A percentile compares a stretch with the other conserved stretches of the same genome.
Conservation (phyloP, 805 yeast species). For the Lipomyces chichibuensis region DNA sequence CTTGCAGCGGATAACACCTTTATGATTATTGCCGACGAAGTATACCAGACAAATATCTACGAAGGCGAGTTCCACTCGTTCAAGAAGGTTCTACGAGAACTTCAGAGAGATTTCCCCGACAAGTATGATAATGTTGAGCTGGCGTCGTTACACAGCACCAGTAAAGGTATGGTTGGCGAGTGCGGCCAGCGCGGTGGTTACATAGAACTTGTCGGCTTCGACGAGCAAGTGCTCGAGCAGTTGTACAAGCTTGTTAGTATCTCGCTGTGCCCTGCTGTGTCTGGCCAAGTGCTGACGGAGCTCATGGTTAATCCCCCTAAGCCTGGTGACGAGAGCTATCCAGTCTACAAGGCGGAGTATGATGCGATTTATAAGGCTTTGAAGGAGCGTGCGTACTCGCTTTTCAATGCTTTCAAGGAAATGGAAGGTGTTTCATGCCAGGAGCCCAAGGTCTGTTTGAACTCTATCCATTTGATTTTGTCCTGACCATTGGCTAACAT, state of each 20-base stretch:
- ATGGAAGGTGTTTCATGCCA: constrained; percentile 87
- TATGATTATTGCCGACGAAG: constrained; percentile 95
- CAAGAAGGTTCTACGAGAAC: constrained; percentile 71
- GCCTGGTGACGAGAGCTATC: constrained; percentile 74
- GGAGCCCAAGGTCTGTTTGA: constrained; percentile 54
- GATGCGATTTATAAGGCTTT: constrained; percentile 63
- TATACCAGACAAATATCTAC: constrained; percentile 91
- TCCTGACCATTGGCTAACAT: not conserved
- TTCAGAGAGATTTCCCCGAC: constrained; percentile 59
- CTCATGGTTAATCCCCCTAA: constrained; percentile 91
- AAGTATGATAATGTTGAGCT: constrained; percentile 73
- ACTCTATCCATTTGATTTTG: not conserved
- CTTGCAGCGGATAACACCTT: constrained; percentile 85
- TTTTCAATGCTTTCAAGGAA: constrained; percentile 69
- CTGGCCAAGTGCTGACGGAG: constrained; percentile 93
- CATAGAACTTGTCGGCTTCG: constrained; percentile 88
- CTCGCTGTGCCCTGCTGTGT: constrained; percentile 88
- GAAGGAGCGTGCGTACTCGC: constrained; percentile 60
- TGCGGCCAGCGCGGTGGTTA: constrained; percentile 99
- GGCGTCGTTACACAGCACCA: constrained; percentile 94
- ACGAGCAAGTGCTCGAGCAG: constrained; percentile 65
- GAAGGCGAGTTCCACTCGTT: constrained; percentile 69
- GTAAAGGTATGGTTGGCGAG: constrained; percentile 97
- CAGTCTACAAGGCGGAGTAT: constrained; percentile 65
- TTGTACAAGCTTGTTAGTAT: constrained; percentile 87